Base-by-base conservation (phyloP, 495 filamentous ascomycete species). In the Penicillium herquei region DNA sequence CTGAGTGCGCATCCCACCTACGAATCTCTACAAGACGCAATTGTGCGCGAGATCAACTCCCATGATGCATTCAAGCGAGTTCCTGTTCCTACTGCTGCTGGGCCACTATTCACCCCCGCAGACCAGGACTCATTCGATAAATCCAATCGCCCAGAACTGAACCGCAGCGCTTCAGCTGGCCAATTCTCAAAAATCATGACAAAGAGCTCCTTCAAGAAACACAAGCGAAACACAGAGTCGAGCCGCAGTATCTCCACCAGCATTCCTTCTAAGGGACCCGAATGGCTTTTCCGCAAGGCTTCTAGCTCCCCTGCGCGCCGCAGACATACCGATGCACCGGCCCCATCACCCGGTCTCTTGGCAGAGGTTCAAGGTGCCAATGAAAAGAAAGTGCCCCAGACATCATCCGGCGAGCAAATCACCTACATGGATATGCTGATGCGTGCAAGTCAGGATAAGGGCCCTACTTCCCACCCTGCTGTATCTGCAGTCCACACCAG, bases 11-110 rank as follows among this genome's bases (percentile, higher is more conserved):
- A 75, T 42, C 69, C 76, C 8, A 75, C 74, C 1, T 76, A 73
- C 37, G 76, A 78, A 57, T 70, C 70, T 13, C 59, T 78, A 9
- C 74, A 78, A 51, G 76, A 78, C 60, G 72, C 74, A 35, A 78
- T 78, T 41, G 61, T 78, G 21, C 69, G 76, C 10, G 76, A 78
- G 52, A 75, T 78, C 50, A 78, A 78, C 37, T 78, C 76, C 2
- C 76, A 78, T 44, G 76, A 78, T 39, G 76, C 76, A 11, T 78
- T 78, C 49, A 65, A 59, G 14, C 65, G 66, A 13, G 69, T 78
- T 8, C 70, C 74, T 39, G 39, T 71, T 41, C 69, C 74, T 14
- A 59, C 52, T n/a, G 55, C 60, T 21, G 16, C 17, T 33, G 75
- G 72, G 0, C 67, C 70, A 12, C 67, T 68, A 3, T 72, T 75